Base-by-base conservation (phyloP, 1,284 basidiomycete genomes). In the Cryptococcus hybrid region DNA sequence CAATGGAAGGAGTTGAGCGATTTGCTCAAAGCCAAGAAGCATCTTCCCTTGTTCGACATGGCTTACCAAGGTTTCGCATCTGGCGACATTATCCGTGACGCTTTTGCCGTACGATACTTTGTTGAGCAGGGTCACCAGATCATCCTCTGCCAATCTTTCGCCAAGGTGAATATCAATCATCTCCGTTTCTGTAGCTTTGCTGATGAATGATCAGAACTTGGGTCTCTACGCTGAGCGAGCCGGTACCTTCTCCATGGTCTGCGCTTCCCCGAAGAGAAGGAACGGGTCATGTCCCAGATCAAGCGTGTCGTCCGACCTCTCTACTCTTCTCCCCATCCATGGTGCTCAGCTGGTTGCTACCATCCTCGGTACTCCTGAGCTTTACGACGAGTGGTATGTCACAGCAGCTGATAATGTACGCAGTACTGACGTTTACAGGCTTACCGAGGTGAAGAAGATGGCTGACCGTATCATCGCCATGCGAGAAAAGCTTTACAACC, bases 1-100 rank as follows among this genome's bases (percentile, higher is more conserved):
- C 94, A 99, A 81, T 99, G 96, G 96, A 84, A 84, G 64, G 85
- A 92, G 78, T 87, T 99, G 61, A 92, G 90, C 54, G 83, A 92
- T 67, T 82, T 98, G 60, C 82, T 97, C 69, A 86, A 88, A 63
- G 69, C 78, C 55, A 81, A 82, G 75, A 77, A 80, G 51, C 82
- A 83, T 73, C 80, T 81, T 63, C 78, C 82, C 35, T 81, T 84
- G 75, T 84, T 84, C 67, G 83, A 84, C 75, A 83, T 82, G 77
- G 96, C 96, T 30, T 99, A 97, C 81, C 90, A 94, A 79, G 92
- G 91, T 54, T 94, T 94, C 74, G 92, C 92, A 43, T 95, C 92
- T 35, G 93, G 93, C 51, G 86, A 86, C 57, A 90, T 92, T 57
- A 79, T 87, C 65, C 86, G 85, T 52, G 96, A 99, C 70, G 96